Evolutionary conservation across 169 alveolate species (phyloP), one percentile per base, ranked within the genome.

Genomic region (Plasmodium falciparum): DNA sequence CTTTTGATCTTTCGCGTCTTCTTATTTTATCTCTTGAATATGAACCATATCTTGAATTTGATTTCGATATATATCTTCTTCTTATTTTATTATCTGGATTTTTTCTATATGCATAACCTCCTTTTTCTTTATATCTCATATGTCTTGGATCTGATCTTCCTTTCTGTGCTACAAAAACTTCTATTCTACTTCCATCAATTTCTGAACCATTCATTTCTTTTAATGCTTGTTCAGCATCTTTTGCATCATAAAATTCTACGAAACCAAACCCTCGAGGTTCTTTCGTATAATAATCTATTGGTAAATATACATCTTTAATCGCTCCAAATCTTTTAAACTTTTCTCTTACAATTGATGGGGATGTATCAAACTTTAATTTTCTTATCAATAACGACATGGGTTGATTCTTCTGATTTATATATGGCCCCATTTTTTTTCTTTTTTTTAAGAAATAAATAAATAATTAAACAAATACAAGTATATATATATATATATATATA

Each of bases 251-350:
- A 73, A 94, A 96, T 91, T 96, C 98, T 6, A 96, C 98, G 71
- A 96, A 96, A 12, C 98, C 97, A 74, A 96, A 96, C 7, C 98
- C 98, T 50, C 99, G 92, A 1, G 99, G 98, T 78, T 93, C 94
- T 74, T 92, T 93, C 26, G 97, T 94, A 89, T 97, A 96, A 89
- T 95, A 97, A 67, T 97, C 99, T 47, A 96, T 94, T 17, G 99
- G 99, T 47, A 97, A 89, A 74, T 97, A 97, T 22, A 97, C 99
- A 76, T 97, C 99, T 54, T 97, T 92, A 50, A 97, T 94, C 17
- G 95, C 95, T 5, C 99, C 99, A 72, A 83, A 96, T 80, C 88
- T 95, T 73, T 92, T 88, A 73, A 96, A 96, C 54, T 92, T 93
- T 24, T 73, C 89, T 43, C 97, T 88, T 61, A 96, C 93, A 88